Evolutionary conservation across 2,329 filamentous ascomycete genomes (phyloP), one percentile per base, ranked within the genome.

Genomic region (Daldinia sp.): DNA sequence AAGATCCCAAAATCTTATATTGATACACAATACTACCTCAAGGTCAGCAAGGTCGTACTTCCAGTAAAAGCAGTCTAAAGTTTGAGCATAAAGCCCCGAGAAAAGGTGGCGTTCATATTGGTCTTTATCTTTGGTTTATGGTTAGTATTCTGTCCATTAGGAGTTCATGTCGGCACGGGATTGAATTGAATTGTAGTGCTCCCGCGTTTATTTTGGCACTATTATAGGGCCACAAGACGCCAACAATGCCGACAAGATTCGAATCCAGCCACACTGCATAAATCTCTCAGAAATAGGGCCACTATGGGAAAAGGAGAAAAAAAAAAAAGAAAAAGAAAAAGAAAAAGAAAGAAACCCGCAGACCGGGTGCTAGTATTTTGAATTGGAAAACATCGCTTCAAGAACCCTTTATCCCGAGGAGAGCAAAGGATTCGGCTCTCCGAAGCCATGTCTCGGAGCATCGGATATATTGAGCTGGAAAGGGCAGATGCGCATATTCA

Each of bases 71-170:
- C 7, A 42, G 41, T 42, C 41, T 20, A 15, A 15, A 7, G 41
- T 5, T n/a, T 20, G n/a, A 42, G 18, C 18, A 42, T 42, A 15
- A 42, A n/a, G 3, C n/a, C 41, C 6, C 37, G 37, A 15, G 37
- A 42, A 20, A 42, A 42, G n/a, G n/a, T 42, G 41, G 41, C 41
- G n/a, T 15, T 42, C 41, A n/a, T 42, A 42, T 42, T 18, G n/a
- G 41, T 18, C 13, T 42, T 42, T 39, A 39, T 10, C n/a, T 20
- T 20, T 42, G n/a, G 15, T 42, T 42, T 42, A 42, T 6, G 15
- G n/a, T 20, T n/a, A 42, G 41, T 20, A 42, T n/a, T n/a, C 18
- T 3, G 18, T 7, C n/a, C 18, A 42, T 42, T 9, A 1, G 18
- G n/a, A 20, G n/a, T 42, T n/a, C 2, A 42, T 42, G 9, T 42